These are phyloP conservation scores for Metschnikowia colocasiae DNA, from an alignment of 805 yeast species.

Conservation along the genomic window DNA sequence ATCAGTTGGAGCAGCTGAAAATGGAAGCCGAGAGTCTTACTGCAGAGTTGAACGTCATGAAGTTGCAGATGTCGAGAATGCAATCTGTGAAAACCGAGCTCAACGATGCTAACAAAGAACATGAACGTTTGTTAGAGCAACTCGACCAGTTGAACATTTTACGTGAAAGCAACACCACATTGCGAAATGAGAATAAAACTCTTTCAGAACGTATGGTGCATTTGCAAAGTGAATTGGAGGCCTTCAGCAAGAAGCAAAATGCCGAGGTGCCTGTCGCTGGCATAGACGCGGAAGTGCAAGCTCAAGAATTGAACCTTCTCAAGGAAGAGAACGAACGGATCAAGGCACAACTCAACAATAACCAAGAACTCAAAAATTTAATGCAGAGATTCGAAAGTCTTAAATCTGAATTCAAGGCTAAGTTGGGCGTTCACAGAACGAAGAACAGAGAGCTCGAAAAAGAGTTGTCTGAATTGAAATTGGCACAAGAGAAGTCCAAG, in stretches of 20 bases:
- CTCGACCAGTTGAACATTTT: slow-evolving; percentile 59
- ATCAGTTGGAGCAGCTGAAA: slow-evolving; percentile 53
- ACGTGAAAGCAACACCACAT: slow-evolving; percentile 63
- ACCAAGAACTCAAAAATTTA: slow-evolving; percentile 26
- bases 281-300: slow-evolving; percentile 41
- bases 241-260: slow-evolving; percentile 41
- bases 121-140: slow-evolving; percentile 47
- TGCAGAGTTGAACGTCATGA: slow-evolving; percentile 50
- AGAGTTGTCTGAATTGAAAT: slow-evolving; percentile 12
- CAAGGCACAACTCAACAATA: slow-evolving; percentile 34
- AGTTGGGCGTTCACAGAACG: slow-evolving; percentile 25
- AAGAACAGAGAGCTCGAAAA: slow-evolving; percentile 27
- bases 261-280: slow-evolving; percentile 15
- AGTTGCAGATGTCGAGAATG: slow-evolving; percentile 41
- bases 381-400: slow-evolving; percentile 30
- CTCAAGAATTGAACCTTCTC: slow-evolving; percentile 44
- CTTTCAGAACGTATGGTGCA: slow-evolving; percentile 23
- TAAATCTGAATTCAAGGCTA: slow-evolving; percentile 26
- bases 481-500: slow-evolving; percentile 7
- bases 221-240: slow-evolving; percentile 45
- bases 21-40: slow-evolving; percentile 46
- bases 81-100: slow-evolving; percentile 20
- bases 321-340: slow-evolving; percentile 58
- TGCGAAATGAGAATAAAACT: slow-evolving; percentile 48
- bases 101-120: slow-evolving; percentile 37